Conservation (phyloP, 2,329 filamentous ascomycete species). For the Microcyclosporella mali region DNA sequence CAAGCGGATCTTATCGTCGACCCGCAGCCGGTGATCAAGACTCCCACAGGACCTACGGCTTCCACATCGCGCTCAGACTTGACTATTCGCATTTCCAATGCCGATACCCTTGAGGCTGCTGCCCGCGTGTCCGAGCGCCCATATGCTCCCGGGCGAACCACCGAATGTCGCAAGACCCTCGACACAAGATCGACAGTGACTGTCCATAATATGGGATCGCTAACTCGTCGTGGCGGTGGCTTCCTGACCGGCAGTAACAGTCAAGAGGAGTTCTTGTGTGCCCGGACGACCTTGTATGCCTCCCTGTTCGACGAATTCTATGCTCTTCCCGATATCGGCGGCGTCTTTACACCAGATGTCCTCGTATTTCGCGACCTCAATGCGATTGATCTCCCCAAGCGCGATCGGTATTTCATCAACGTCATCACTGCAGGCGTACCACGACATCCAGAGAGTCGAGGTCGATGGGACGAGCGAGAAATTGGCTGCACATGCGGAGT, state of each 20-base stretch:
- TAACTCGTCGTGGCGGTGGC: slow-evolving; percentile 55
- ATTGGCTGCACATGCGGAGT: slow-evolving; percentile 33
- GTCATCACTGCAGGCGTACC: slow-evolving; percentile 55
- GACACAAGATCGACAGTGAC: slow-evolving; percentile 40
- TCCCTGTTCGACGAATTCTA: slow-evolving; percentile 55
- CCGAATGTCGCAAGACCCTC: slow-evolving; percentile 14
- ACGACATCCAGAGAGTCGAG: slow-evolving; percentile 49
- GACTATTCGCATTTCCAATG: slow-evolving; percentile 42
- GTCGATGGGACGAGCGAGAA: slow-evolving; percentile 27
- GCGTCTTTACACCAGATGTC: slow-evolving; percentile 53
- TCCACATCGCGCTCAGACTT: slow-evolving; percentile 18
- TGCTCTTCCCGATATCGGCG: slow-evolving; percentile 53
- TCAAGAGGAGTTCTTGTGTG: slow-evolving; percentile 58
- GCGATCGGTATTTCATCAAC: slow-evolving; percentile 54
- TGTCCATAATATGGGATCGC: slow-evolving; percentile 60
- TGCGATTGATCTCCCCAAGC: slow-evolving; percentile 38
- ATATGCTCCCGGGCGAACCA: slow-evolving; percentile 17
- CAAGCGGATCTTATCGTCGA: slow-evolving; percentile 45
- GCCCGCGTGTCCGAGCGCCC: slow-evolving; percentile 20
- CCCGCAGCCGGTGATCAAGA: slow-evolving; percentile 27
- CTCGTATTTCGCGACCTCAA: slow-evolving; percentile 50
- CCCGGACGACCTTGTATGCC: slow-evolving; percentile 54
- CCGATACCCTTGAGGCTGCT: slow-evolving; percentile 52
- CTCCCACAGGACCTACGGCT: slow-evolving; percentile 9
- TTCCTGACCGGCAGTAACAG: slow-evolving; percentile 54